These are phyloP conservation scores for Komagataella ulmi DNA, from an alignment of 805 yeast species.

Conservation along the genomic window DNA sequence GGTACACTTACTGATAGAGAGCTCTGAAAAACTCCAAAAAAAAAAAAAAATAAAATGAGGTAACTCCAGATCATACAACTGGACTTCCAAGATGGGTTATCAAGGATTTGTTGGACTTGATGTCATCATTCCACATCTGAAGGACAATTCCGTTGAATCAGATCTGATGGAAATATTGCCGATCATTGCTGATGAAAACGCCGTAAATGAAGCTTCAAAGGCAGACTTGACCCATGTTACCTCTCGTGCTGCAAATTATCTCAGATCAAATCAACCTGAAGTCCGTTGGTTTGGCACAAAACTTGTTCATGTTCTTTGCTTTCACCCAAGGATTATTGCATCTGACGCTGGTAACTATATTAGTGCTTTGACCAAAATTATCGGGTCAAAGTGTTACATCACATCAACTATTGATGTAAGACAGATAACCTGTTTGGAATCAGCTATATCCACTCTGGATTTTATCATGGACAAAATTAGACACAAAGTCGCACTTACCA, in stretches of 20 bases:
- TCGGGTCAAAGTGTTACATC: slow-evolving; percentile 23
- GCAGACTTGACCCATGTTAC: slow-evolving; percentile 37
- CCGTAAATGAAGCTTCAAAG: slow-evolving; percentile 29
- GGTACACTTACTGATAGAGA: background rate
- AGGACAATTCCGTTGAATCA: slow-evolving; percentile 9
- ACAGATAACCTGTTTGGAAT: slow-evolving; percentile 15
- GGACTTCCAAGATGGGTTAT: background rate
- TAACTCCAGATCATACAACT: background rate
- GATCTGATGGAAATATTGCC: slow-evolving; percentile 12
- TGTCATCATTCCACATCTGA: slow-evolving; percentile 10
- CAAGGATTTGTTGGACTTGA: slow-evolving; percentile 8
- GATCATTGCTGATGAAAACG: slow-evolving; percentile 12
- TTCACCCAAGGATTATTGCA: slow-evolving; percentile 22
- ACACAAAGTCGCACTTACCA: slow-evolving; percentile 72
- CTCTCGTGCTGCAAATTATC: slow-evolving; percentile 27
- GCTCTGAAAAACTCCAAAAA: background rate
- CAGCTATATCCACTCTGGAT: slow-evolving; percentile 26
- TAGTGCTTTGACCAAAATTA: slow-evolving; percentile 24
- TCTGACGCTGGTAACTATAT: slow-evolving; percentile 26
- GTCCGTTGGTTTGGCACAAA: slow-evolving; percentile 50
- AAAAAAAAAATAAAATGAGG: background rate
- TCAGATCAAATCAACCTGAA: slow-evolving; percentile 28
- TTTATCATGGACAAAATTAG: slow-evolving; percentile 35
- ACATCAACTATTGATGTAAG: slow-evolving; percentile 7
- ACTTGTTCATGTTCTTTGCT: slow-evolving; percentile 27